Conservation (phyloP, 2,329 filamentous ascomycete genomes). For the Alternaria ethzedia region DNA sequence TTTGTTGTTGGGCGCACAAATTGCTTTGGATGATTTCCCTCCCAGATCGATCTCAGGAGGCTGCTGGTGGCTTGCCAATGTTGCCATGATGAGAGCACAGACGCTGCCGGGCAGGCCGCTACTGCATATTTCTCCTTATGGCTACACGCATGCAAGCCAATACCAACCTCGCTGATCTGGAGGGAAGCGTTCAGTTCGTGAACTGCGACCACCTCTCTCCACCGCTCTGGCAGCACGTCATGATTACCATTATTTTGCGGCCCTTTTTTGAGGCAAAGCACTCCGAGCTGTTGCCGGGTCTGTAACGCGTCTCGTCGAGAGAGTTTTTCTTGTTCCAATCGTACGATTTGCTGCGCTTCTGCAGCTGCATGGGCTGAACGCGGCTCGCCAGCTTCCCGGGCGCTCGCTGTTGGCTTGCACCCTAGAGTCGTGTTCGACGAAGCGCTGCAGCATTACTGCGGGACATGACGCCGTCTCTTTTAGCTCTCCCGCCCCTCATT, state of each 20-base stretch:
- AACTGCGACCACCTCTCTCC: not conserved
- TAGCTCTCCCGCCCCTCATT: conserved; percentile 31
- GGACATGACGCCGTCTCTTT: conserved; percentile 12
- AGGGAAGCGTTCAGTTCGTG: not conserved
- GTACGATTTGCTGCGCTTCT: conserved; percentile 1
- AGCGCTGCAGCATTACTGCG: conserved; percentile 14
- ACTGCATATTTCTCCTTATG: conserved; percentile 10
- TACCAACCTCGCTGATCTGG: not conserved
- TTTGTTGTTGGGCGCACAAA: not conserved
- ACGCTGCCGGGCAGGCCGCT: conserved; percentile 4
- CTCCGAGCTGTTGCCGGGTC: not conserved
- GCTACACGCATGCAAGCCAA: conserved; percentile 11
- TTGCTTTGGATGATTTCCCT: conserved; percentile 1
- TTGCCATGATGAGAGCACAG: conserved; percentile 12
- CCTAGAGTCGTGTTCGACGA: conserved; percentile 3
- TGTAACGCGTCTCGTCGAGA: not conserved
- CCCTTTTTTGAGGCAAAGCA: not conserved
- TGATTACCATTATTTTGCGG: not conserved
- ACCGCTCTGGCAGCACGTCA: not conserved
- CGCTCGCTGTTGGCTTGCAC: conserved; percentile 5
- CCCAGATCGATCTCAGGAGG: conserved; percentile 11
- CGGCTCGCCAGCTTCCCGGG: conserved; percentile 15
- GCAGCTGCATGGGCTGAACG: conserved; percentile 12
- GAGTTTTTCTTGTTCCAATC: conserved; percentile 1
- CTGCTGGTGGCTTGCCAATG: conserved; percentile 14